Conservation (phyloP, 106 monocot genomes). For the Alisma plantagoaquatica region DNA sequence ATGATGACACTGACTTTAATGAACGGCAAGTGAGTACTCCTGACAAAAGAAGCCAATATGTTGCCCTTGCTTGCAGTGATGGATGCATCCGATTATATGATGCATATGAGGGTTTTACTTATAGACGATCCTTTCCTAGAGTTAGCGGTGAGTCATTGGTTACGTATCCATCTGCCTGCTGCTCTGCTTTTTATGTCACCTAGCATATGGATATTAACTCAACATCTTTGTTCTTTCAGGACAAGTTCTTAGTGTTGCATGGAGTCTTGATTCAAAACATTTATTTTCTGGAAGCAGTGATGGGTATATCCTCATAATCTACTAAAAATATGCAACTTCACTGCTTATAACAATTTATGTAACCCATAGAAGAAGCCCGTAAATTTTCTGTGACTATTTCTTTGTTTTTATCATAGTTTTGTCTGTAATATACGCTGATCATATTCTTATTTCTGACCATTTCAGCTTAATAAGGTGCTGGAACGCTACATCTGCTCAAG, state of each 20-base stretch:
- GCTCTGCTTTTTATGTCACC: no score
- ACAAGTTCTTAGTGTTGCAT: conserved; percentile 68
- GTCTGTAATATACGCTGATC: no score
- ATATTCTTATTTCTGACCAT: no score
- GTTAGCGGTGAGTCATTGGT: conserved; percentile 87
- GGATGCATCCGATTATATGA: conserved; percentile 70
- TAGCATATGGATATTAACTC: no score
- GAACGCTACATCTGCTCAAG: conserved; percentile 47
- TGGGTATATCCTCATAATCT: conserved; percentile 83
- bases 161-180: no score
- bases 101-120: conserved; percentile 46
- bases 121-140: conserved; percentile 69
- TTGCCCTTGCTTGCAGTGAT: conserved; percentile 96
- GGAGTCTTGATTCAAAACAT: conserved; percentile 73
- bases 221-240: conserved; percentile 31
- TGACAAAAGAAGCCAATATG: conserved; percentile 21
- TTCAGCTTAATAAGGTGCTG: conserved; percentile 89
- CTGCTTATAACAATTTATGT: no score
- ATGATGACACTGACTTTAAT: conserved; percentile 27
- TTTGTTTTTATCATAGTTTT: no score
- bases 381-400: no score
- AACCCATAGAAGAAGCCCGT: no score
- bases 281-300: conserved; percentile 93
- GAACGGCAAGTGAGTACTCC: conserved; percentile 17
- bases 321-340: no score